phyloP scores from a whole-genome alignment of 2,329 filamentous ascomycete genomes.

The Alternaria viburni region DNA sequence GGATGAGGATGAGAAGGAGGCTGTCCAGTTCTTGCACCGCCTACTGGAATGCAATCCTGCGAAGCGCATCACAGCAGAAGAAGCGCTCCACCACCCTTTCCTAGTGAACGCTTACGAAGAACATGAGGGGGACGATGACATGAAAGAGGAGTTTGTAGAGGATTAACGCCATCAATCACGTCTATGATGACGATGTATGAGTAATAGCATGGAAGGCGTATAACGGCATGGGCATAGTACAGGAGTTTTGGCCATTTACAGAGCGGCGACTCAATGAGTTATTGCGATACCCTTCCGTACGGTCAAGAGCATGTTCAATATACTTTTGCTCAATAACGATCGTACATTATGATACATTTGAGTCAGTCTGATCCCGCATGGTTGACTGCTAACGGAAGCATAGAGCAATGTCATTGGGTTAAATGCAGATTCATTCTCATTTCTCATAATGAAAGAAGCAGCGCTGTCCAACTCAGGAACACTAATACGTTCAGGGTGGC shows the following conservation, averaged over 20 bases:
- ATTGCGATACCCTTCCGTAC: conserved; percentile 40
- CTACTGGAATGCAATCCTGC: conserved; percentile 80
- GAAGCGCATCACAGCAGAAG: conserved; percentile 74
- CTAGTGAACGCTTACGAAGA: conserved; percentile 51
- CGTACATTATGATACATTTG: background rate
- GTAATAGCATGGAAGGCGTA: conserved; percentile 34
- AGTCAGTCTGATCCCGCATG: background rate
- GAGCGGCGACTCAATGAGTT: conserved; percentile 20
- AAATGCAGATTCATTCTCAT: background rate
- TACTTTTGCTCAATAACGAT: background rate
- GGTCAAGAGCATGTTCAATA: background rate
- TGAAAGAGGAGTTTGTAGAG: conserved; percentile 36
- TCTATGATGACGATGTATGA: conserved; percentile 22
- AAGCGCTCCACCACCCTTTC: conserved; percentile 77
- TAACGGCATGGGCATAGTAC: conserved; percentile 27
- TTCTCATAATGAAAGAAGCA: background rate
- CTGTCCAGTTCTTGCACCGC: conserved; percentile 72
- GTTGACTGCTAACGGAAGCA: background rate
- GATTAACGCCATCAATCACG: conserved; percentile 22
- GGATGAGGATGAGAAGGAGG: conserved; percentile 71
- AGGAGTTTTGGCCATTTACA: conserved; percentile 38
- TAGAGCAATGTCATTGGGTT: background rate
- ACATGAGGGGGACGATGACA: conserved; percentile 43
- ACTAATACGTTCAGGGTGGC: background rate
- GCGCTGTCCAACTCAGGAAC: background rate